Evolutionary conservation across 345 rosid species (phyloP).

Genomic region (Eucalyptus guilfoylei): DNA sequence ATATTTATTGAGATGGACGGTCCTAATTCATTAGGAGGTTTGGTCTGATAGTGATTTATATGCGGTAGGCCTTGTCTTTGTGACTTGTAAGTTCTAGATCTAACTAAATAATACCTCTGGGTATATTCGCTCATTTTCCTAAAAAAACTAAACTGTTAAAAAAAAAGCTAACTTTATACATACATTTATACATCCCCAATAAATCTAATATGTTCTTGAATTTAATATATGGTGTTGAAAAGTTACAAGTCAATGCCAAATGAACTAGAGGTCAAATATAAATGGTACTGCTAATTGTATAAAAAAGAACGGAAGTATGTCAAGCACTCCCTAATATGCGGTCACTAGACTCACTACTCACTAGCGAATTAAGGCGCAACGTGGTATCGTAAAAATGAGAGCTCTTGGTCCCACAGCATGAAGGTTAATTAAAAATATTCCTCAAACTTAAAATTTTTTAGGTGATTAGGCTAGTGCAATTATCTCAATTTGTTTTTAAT

Average conservation of each 20-base stretch:
- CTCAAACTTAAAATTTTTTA: neutral
- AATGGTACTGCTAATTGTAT: neutral
- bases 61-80: neutral
- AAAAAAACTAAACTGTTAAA: neutral
- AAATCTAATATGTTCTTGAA: neutral
- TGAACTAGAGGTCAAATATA: neutral
- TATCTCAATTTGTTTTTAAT: neutral
- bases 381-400: neutral
- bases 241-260: neutral
- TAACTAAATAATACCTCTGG: neutral
- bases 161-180: neutral
- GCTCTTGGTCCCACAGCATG: neutral
- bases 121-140: neutral
- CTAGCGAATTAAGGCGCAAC: neutral
- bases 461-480: neutral
- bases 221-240: neutral
- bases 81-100: neutral
- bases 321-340: neutral
- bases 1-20: neutral
- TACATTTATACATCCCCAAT: neutral
- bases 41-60: neutral
- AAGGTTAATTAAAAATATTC: neutral
- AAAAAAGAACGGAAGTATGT: neutral
- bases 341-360: neutral
- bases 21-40: neutral